A percentile compares a stretch with the other conserved stretches of the same genome.
Evolutionary conservation across 257 asterid genomes (phyloP).

Genomic region (Thymus quinquecostatus): DNA sequence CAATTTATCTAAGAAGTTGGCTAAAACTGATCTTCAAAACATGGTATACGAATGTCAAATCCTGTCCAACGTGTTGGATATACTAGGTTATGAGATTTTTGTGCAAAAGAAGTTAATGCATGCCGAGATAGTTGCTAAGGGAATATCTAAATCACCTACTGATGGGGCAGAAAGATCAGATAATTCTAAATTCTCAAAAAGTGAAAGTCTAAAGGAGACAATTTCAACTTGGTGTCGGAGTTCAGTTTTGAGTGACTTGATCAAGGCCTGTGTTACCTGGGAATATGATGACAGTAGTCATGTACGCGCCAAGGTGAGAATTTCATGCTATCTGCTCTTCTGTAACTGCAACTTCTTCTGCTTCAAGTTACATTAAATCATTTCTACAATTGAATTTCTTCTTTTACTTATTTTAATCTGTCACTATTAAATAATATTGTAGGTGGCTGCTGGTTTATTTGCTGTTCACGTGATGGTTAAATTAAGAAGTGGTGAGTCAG

Average conservation of each 20-base stretch:
- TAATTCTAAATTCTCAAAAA: constrained; percentile 34
- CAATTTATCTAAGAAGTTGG: constrained; percentile 40
- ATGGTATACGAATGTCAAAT: constrained; percentile 56
- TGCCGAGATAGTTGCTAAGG: constrained; percentile 52
- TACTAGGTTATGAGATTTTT: constrained; percentile 76
- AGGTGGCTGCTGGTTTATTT: constrained; percentile 77
- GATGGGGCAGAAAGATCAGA: constrained; percentile 42
- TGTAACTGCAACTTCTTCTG: constrained; percentile 3
- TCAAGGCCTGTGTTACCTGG: constrained; percentile 72
- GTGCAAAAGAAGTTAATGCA: constrained; percentile 72
- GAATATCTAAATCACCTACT: constrained; percentile 45
- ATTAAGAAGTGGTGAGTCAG: constrained; percentile 60
- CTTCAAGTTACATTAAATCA: constrained; percentile 12
- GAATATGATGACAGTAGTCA: constrained; percentile 49
- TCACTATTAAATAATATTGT: constrained; percentile 36
- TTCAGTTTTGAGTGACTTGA: constrained; percentile 59
- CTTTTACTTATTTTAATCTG: constrained; percentile 1
- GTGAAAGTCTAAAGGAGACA: constrained; percentile 50
- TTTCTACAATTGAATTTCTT: constrained; percentile 1
- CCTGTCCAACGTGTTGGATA: constrained; percentile 64
- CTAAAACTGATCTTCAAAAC: constrained; percentile 47
- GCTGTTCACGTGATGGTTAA: constrained; percentile 71
- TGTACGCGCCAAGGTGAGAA: constrained; percentile 67
- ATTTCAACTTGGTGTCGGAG: constrained; percentile 64
- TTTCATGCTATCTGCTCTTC: constrained; percentile 23